Evolutionary conservation across 192 early-diverging fungal genomes (phyloP).

Genomic region (Coemansia sp.): DNA sequence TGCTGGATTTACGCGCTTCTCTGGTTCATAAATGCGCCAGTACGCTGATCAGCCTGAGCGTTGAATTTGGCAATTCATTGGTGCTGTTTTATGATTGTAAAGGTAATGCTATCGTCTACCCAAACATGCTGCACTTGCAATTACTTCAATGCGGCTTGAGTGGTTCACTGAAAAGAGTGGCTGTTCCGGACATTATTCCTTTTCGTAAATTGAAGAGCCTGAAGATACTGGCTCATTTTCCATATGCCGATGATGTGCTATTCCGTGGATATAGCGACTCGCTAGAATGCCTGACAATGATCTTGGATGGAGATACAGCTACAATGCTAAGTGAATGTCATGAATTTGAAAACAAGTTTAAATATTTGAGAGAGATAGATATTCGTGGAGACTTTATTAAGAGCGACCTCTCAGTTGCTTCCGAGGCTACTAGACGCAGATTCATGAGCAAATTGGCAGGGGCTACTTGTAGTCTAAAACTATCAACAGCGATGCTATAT

Average conservation of each 20-base stretch:
- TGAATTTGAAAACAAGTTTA: not conserved
- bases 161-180: not conserved
- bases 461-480: not conserved
- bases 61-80: not conserved
- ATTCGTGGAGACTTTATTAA: not conserved
- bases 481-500: not conserved
- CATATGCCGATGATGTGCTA: conserved; percentile 12
- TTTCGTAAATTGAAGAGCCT: conserved; percentile 2
- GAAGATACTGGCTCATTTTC: not conserved
- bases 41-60: not conserved
- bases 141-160: not conserved
- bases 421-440: not conserved
- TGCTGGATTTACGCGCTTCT: not conserved
- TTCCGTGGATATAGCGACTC: conserved; percentile 7
- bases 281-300: not conserved
- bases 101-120: not conserved
- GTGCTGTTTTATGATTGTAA: not conserved
- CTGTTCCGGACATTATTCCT: not conserved
- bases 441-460: not conserved
- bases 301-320: not conserved
- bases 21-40: not conserved
- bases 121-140: conserved; percentile 7
- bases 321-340: not conserved
- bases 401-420: not conserved
- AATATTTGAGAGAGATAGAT: not conserved